These are phyloP conservation scores for Theileria equi DNA, from an alignment of 169 alveolate species.

Conservation along the genomic window DNA sequence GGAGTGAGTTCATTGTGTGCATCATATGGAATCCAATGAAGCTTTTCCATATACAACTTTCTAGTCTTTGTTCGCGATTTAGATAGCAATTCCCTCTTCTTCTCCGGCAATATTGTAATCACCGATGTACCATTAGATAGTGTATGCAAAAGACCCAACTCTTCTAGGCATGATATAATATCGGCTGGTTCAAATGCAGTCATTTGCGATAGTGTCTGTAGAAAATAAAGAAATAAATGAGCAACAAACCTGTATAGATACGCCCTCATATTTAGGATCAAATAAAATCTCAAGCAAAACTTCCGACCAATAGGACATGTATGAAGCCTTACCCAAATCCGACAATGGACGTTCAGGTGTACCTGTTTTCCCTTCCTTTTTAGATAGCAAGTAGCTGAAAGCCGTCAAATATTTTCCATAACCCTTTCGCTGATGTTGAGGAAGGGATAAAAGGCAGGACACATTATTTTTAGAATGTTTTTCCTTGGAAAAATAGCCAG, in stretches of 20 bases:
- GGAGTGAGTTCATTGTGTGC: slow-evolving; percentile 66
- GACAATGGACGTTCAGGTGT: slow-evolving; percentile 97
- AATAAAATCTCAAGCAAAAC: slow-evolving; percentile 74
- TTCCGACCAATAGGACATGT: slow-evolving; percentile 94
- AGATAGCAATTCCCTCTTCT: slow-evolving; percentile 69
- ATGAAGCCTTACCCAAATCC: slow-evolving; percentile 94
- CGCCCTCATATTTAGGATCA: slow-evolving; percentile 47
- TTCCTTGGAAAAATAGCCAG: slow-evolving; percentile 89
- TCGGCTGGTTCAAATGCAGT: slow-evolving; percentile 85
- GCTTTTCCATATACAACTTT: slow-evolving; percentile 71
- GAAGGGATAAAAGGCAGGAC: slow-evolving; percentile 86
- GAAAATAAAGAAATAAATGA: not conserved
- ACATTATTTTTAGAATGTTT: slow-evolving; percentile 85
- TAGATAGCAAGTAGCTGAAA: slow-evolving; percentile 88
- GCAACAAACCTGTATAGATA: slow-evolving; percentile 65
- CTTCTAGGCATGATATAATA: slow-evolving; percentile 83
- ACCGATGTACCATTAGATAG: slow-evolving; percentile 79
- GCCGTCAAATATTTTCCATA: slow-evolving; percentile 86
- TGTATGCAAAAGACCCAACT: slow-evolving; percentile 78
- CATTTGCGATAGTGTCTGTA: slow-evolving; percentile 75
- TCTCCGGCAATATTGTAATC: slow-evolving; percentile 77
- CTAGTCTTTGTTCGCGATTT: slow-evolving; percentile 77
- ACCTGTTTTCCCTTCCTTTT: slow-evolving; percentile 90
- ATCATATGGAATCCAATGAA: slow-evolving; percentile 88
- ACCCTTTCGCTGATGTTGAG: slow-evolving; percentile 90